phyloP scores from a whole-genome alignment of 2,329 filamentous ascomycete species.

The Sporothrix pallida region DNA sequence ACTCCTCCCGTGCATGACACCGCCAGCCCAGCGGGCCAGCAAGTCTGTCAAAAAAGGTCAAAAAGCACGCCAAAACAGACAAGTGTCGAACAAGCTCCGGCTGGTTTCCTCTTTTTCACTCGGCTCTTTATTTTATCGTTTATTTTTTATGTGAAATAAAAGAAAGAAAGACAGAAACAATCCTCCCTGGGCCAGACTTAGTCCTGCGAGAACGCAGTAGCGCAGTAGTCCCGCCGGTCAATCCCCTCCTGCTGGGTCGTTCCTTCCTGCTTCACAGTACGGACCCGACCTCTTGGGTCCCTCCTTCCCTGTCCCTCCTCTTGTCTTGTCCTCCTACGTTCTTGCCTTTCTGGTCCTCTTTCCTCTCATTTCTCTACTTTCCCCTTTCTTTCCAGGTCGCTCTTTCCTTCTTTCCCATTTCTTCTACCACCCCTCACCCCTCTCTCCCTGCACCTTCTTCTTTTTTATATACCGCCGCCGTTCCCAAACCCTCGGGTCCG shows the following conservation, averaged over 20 bases:
- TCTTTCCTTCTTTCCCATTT: neutral
- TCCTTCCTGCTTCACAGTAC: neutral
- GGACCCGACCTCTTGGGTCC: slow-evolving; percentile 23
- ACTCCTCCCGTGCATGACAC: neutral
- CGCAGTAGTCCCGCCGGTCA: neutral
- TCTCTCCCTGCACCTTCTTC: neutral
- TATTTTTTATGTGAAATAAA: neutral
- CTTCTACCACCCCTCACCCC: neutral
- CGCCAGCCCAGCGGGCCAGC: no score
- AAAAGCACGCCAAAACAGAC: neutral
- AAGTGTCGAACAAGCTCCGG: neutral
- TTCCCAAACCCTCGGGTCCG: slow-evolving; percentile 22
- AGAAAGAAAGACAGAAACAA: no score
- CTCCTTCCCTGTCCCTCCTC: neutral
- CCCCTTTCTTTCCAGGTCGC: neutral
- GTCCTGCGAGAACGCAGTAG: no score
- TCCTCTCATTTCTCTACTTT: slow-evolving; percentile 5
- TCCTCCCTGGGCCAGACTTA: no score
- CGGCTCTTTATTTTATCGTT: neutral
- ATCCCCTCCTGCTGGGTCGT: slow-evolving; percentile 14
- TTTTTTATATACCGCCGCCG: slow-evolving; percentile 13
- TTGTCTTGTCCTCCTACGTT: neutral
- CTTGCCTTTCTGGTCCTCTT: neutral
- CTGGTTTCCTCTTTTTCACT: neutral
- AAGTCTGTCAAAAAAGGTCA: neutral